phyloP scores from a whole-genome alignment of 345 rosid species.

The Gynandropsis gynandra region DNA sequence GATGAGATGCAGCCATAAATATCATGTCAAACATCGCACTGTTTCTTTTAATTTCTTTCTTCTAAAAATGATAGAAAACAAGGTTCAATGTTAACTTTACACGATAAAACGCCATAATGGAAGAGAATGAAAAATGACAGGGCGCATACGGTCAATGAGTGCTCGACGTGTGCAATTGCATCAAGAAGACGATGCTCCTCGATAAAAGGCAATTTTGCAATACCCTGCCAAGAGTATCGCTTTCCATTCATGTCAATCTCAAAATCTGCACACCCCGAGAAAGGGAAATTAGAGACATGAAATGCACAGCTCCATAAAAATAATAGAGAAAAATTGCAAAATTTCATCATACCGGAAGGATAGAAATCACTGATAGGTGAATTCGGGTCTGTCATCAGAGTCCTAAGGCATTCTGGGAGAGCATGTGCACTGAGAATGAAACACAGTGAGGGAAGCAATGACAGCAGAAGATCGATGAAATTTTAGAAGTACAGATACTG shows the following conservation, averaged over 20 bases:
- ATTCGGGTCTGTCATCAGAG: slow-evolving; percentile 76
- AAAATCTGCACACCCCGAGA: slow-evolving; percentile 49
- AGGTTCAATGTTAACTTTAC: background rate
- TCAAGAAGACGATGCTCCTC: slow-evolving; percentile 79
- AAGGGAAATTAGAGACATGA: slow-evolving; percentile 16
- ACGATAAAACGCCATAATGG: background rate
- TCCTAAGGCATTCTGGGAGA: slow-evolving; percentile 68
- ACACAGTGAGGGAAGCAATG: slow-evolving; percentile 18
- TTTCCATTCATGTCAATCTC: slow-evolving; percentile 93
- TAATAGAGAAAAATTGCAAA: slow-evolving; percentile 11
- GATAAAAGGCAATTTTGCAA: slow-evolving; percentile 85
- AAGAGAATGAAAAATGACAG: slow-evolving; percentile 2
- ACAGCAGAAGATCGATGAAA: background rate
- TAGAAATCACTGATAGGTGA: slow-evolving; percentile 87
- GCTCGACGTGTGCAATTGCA: slow-evolving; percentile 56
- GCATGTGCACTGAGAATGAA: slow-evolving; percentile 73
- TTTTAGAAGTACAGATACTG: slow-evolving; percentile 10
- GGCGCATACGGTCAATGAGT: slow-evolving; percentile 57
- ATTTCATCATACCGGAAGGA: slow-evolving; percentile 49
- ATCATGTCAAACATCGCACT: slow-evolving; percentile 68
- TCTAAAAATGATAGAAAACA: slow-evolving; percentile 30
- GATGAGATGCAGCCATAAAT: slow-evolving; percentile 65
- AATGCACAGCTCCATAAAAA: slow-evolving; percentile 16
- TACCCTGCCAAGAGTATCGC: slow-evolving; percentile 92
- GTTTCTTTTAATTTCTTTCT: slow-evolving; percentile 79